Base-by-base conservation (phyloP, 257 asterid genomes). In the Thymus quinquecostatus region DNA sequence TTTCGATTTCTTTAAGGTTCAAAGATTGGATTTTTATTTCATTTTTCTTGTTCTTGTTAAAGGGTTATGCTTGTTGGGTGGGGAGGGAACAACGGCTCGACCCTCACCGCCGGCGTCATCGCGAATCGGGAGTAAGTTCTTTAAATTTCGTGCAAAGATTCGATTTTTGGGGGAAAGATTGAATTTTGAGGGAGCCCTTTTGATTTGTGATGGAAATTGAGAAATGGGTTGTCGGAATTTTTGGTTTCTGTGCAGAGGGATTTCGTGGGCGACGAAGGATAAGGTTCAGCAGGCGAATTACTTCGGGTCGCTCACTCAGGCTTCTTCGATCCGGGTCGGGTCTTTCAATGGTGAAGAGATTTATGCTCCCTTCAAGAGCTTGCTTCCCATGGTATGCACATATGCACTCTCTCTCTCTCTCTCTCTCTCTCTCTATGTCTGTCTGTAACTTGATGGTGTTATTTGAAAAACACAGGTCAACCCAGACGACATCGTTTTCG, bases 51-150 rank as follows among this genome's bases (percentile, higher is more conserved):
- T 4, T 6, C 8, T 28, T 57, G 54, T 47, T 80, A 47, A 44
- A 94, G 98, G 88, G 99, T 92, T 73, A 84, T 94, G 99, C 96
- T 94, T 76, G 97, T 94, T 50, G 99, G 99, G 56, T 94, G 99
- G 99, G 99, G 99, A 70, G 99, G 99, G n/a, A 94, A 94, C 89
- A 94, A 94, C 72, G 99, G 99, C 8, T 88, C 90, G 1, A 92
- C 99, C 14, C 95, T 95, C 9, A 92, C 98, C 1, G 99, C 89
- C 48, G 96, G 98, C 58, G 98, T 95, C 53, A 86, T 95, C 49
- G 96, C 99, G 0, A 92, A 95, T 70, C 78, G 96, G 32, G 99
- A 95, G 99, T 94, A 80, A 89, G 96, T 59, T 12, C 64, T 33
- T 6, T 6, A 1, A 5, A 4, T 43, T 43, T 63, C 21, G 54